phyloP scores from a whole-genome alignment of 176 grass and related monocot species.

The Ensete ventricosum region DNA sequence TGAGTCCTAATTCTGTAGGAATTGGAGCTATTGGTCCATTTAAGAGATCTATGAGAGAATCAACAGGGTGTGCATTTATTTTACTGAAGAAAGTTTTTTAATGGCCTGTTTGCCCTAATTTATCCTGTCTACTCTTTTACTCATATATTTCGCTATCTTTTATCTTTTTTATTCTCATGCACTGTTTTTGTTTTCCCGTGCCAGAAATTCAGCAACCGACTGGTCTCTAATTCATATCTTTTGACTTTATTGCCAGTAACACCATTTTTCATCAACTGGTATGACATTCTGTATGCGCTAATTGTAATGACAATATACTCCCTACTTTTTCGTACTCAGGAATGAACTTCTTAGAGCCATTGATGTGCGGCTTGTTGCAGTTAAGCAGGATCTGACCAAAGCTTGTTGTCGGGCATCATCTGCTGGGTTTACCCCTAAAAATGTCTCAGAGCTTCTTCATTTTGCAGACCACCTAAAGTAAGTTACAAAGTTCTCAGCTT shows the following conservation, averaged over 20 bases:
- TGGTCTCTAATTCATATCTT: not conserved
- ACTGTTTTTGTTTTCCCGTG: too few relatives aligned
- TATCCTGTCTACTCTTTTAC: too few relatives aligned
- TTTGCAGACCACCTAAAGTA: slow-evolving; percentile 75
- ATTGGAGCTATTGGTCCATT: too few relatives aligned
- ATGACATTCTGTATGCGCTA: not conserved
- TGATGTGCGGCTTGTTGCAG: slow-evolving; percentile 72
- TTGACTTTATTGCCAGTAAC: not conserved
- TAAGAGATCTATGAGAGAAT: too few relatives aligned
- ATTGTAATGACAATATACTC: not conserved
- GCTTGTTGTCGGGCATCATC: slow-evolving; percentile 78
- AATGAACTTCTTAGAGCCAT: slow-evolving; percentile 86
- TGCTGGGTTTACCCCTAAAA: slow-evolving; percentile 59
- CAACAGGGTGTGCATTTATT: too few relatives aligned
- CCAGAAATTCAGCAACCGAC: too few relatives aligned
- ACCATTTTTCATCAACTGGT: not conserved
- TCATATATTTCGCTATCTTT: too few relatives aligned
- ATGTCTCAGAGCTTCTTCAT: slow-evolving; percentile 59
- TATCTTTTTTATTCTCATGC: too few relatives aligned
- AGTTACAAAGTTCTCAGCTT: not conserved
- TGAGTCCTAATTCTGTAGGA: too few relatives aligned
- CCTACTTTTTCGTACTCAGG: slow-evolving; percentile 33
- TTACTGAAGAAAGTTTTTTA: too few relatives aligned
- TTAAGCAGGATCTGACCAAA: slow-evolving; percentile 72
- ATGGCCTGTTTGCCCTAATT: too few relatives aligned